Percentiles rank a stretch among this genome's conserved stretches.
Evolutionary conservation across 495 filamentous ascomycete species (phyloP).

Genomic region (Clavariopsis aquatica): DNA sequence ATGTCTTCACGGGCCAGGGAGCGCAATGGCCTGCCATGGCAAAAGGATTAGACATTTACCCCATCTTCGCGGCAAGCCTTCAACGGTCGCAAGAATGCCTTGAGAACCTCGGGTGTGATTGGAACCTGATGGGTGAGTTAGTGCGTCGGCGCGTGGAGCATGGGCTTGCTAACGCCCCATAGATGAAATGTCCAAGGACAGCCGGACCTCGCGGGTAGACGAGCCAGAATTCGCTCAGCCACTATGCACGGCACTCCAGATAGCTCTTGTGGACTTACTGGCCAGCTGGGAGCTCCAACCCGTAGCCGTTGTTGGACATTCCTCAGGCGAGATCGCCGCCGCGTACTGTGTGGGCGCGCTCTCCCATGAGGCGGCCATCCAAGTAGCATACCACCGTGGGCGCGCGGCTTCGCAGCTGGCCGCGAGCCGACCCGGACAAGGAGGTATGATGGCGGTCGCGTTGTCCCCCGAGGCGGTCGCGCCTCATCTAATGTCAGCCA

Average conservation of each 20-base stretch:
- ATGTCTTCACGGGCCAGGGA: no score
- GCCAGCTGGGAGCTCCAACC: conserved; percentile 4
- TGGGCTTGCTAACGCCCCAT: conserved; percentile 20
- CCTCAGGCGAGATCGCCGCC: conserved; percentile 32
- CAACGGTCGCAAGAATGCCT: no score
- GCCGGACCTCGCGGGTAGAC: not conserved
- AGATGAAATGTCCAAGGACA: not conserved
- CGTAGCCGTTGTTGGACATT: conserved; percentile 22
- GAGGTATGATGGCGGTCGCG: conserved; percentile 19
- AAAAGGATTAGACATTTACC: no score
- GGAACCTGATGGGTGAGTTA: no score
- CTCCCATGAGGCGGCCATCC: not conserved
- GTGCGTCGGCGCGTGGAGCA: no score
- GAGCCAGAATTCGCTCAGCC: conserved; percentile 42
- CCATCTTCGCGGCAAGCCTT: no score
- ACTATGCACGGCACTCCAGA: conserved; percentile 49
- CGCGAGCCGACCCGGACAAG: not conserved
- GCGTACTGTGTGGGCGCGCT: conserved; percentile 6
- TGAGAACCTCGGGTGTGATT: no score
- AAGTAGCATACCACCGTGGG: conserved; percentile 4
- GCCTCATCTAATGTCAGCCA: no score
- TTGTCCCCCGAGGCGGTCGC: no score
- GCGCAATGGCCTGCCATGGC: no score
- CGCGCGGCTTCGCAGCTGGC: not conserved
- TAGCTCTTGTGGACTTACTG: conserved; percentile 47